These are phyloP conservation scores for Candida tallmaniae DNA, from an alignment of 805 yeast genomes.

Conservation along the genomic window DNA sequence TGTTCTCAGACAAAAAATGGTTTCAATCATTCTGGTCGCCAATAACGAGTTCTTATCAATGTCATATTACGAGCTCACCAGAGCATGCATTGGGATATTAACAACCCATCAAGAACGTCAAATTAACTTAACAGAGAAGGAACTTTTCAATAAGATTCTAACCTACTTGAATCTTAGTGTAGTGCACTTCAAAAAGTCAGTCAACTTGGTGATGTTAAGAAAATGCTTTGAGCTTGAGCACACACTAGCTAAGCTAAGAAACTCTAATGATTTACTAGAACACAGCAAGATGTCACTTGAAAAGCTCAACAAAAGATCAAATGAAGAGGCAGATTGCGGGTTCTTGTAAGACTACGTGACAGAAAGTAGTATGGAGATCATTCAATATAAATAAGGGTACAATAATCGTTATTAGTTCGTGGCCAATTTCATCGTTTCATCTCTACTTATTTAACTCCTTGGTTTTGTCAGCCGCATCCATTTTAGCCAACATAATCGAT, in stretches of 20 bases:
- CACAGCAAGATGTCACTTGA: slow-evolving; percentile 27
- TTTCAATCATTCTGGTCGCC: slow-evolving; percentile 39
- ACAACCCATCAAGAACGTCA: not conserved
- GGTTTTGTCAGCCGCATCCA: slow-evolving; percentile 55
- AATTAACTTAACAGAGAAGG: slow-evolving; percentile 8
- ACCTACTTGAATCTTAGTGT: slow-evolving; percentile 41
- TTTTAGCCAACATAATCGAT: slow-evolving; percentile 68
- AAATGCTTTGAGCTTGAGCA: slow-evolving; percentile 38
- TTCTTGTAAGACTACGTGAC: not conserved
- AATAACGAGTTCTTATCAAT: slow-evolving; percentile 34
- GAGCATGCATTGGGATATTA: slow-evolving; percentile 14
- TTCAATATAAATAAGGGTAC: not conserved
- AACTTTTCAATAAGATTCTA: slow-evolving; percentile 25
- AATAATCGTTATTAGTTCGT: not conserved
- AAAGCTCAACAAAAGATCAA: slow-evolving; percentile 22
- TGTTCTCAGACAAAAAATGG: slow-evolving; percentile 40
- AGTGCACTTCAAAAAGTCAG: slow-evolving; percentile 37
- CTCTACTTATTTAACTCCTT: slow-evolving; percentile 1
- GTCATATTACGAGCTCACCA: slow-evolving; percentile 29
- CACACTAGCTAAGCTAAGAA: slow-evolving; percentile 27
- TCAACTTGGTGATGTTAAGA: slow-evolving; percentile 34
- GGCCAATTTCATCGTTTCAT: not conserved
- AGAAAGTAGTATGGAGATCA: not conserved
- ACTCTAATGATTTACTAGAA: slow-evolving; percentile 23
- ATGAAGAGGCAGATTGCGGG: slow-evolving; percentile 23